Conservation (phyloP, 129 eudicot species). For the Calendula officinalis region DNA sequence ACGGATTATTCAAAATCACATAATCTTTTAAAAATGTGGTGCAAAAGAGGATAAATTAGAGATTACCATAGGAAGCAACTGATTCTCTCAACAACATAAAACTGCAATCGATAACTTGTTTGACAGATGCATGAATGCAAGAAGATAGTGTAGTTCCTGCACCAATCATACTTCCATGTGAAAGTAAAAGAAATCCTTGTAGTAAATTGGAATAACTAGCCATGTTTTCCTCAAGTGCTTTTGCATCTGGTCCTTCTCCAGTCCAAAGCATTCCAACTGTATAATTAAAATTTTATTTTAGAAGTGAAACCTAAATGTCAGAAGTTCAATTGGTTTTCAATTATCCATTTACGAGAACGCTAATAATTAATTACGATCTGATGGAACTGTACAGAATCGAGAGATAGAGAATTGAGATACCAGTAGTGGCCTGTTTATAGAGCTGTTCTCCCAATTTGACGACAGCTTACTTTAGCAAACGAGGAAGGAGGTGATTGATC, state of each 20-base stretch:
- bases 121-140: slow-evolving; percentile 56
- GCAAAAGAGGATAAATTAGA: slow-evolving; percentile 19
- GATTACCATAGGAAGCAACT: slow-evolving; percentile 79
- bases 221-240: slow-evolving; percentile 86
- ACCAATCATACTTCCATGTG: slow-evolving; percentile 73
- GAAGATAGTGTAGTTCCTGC: slow-evolving; percentile 86
- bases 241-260: slow-evolving; percentile 65
- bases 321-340: neutral
- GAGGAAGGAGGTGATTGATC: slow-evolving; percentile 72
- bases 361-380: neutral
- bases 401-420: slow-evolving; percentile 25
- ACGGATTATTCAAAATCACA: neutral
- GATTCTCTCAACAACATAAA: slow-evolving; percentile 67
- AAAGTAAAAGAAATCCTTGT: slow-evolving; percentile 82
- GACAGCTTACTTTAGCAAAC: slow-evolving; percentile 59
- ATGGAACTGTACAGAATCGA: neutral
- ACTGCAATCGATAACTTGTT: slow-evolving; percentile 79
- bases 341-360: neutral
- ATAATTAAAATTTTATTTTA: neutral
- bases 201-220: slow-evolving; percentile 66
- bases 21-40: neutral
- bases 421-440: slow-evolving; percentile 81
- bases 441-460: slow-evolving; percentile 74
- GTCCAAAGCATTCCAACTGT: slow-evolving; percentile 88
- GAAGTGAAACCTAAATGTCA: slow-evolving; percentile 1